Conservation (phyloP, 139 green algal species). For the Chlorella sorokiniana region DNA sequence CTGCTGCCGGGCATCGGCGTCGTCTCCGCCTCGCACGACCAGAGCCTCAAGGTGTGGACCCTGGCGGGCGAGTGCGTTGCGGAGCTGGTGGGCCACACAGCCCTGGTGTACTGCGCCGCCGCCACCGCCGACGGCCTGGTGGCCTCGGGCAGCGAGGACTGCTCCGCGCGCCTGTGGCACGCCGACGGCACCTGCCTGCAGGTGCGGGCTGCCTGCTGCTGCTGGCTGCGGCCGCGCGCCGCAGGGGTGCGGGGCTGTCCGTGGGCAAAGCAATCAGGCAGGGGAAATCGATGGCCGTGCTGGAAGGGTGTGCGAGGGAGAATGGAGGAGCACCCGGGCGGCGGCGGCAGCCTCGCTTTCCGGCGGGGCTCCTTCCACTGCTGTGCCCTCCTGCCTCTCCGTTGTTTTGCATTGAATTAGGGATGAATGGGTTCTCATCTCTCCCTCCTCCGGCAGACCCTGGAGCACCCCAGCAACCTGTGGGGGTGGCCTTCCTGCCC, state of each 20-base stretch:
- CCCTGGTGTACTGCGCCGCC: conserved; percentile 84
- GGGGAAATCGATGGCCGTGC: neutral
- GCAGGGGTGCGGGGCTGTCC: no score
- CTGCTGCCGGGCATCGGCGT: conserved; percentile 80
- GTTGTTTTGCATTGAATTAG: neutral
- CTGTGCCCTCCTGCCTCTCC: no score
- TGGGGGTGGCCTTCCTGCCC: conserved; percentile 86
- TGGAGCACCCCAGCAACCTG: conserved; percentile 88
- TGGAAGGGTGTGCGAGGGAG: neutral
- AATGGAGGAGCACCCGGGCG: no score
- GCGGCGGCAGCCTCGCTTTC: neutral
- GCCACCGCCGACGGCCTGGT: conserved; percentile 44
- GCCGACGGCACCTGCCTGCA: conserved; percentile 73
- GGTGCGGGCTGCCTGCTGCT: no score
- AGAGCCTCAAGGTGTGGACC: conserved; percentile 70
- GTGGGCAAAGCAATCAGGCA: no score
- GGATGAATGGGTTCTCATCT: neutral
- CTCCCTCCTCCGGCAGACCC: conserved; percentile 35
- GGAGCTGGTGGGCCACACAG: conserved; percentile 83
- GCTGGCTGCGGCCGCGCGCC: no score
- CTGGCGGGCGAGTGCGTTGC: conserved; percentile 59
- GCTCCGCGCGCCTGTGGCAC: conserved; percentile 78
- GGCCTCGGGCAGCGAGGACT: conserved; percentile 88
- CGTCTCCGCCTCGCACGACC: conserved; percentile 93
- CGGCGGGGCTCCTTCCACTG: no score